Evolutionary conservation across 257 asterid genomes (phyloP), one percentile per base, ranked within the genome.

Genomic region (Ajuga chamaepitys): DNA sequence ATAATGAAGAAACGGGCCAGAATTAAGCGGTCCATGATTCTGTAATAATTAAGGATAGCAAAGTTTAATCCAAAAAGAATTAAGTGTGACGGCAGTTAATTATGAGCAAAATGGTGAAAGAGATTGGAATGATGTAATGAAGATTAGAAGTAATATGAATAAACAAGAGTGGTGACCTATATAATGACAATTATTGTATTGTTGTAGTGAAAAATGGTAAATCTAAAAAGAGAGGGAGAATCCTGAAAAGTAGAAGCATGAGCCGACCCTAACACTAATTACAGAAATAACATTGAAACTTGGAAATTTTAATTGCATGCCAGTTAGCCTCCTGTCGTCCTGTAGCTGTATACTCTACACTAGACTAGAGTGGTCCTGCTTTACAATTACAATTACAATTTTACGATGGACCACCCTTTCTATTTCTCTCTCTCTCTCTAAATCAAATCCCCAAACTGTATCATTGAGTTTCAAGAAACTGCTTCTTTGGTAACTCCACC

Each of bases 281-380:
- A 4, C 24, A 24, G 40, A 3, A 58, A 64, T 10, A 25, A 24
- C 68, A 38, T 72, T 28, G 77, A 72, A 72, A 72, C 77, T 72
- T 66, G 77, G 3, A 66, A 5, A 42, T 53, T 70, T 58, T 35
- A 37, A 70, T 37, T 52, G 64, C 69, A 41, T 53, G 64, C 64
- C 48, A 51, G 56, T 40, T 30, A 30, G 58, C 60, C 41, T 50
- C n/a, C 9, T 8, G 53, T 52, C 30, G 57, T 47, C n/a, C n/a
- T n/a, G n/a, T 62, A 14, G 38, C 4, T 56, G 59, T 32, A 53
- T 17, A 17, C 46, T 50, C 62, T 58, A 48, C 16, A 40, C 68
- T 37, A 21, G 0, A 24, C 4, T 57, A 64, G 77, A 35, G 67
- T 72, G 72, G 77, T 66, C 73, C 77, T 2, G 14, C 30, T n/a